A percentile compares a stretch with the other conserved stretches of the same genome.
Conservation (phyloP, 2,329 filamentous ascomycete genomes). For the Fusarium camptoceras region DNA sequence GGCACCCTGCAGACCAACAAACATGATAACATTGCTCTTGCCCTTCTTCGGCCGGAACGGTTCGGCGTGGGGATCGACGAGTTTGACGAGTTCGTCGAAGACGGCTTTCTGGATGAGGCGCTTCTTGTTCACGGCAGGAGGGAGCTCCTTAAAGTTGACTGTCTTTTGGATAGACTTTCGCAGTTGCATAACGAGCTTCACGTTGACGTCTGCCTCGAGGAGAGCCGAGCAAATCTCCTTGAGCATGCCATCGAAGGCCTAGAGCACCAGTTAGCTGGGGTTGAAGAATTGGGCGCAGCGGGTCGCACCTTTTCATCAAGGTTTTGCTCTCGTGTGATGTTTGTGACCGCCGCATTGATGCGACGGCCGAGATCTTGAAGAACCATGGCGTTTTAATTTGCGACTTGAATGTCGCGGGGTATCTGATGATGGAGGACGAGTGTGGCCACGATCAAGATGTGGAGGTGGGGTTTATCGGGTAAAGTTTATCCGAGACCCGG, state of each 20-base stretch:
- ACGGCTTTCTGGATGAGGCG: slow-evolving; percentile 91
- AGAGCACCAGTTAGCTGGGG: slow-evolving; percentile 22
- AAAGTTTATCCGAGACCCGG: slow-evolving; percentile 27
- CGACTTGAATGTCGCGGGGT: slow-evolving; percentile 43
- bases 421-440: slow-evolving; percentile 38
- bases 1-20: slow-evolving; percentile 96
- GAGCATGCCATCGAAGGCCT: slow-evolving; percentile 98
- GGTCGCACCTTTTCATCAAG: slow-evolving; percentile 88
- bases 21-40: slow-evolving; percentile 98
- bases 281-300: slow-evolving; percentile 16
- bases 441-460: slow-evolving; percentile 44
- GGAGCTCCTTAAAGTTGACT: slow-evolving; percentile 95
- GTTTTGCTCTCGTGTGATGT: slow-evolving; percentile 91
- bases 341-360: slow-evolving; percentile 95
- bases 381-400: slow-evolving; percentile 75
- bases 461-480: slow-evolving; percentile 31
- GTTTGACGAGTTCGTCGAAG: not conserved
- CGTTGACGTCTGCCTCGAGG: slow-evolving; percentile 96
- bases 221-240: slow-evolving; percentile 98
- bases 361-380: slow-evolving; percentile 98
- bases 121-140: slow-evolving; percentile 96
- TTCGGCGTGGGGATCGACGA: slow-evolving; percentile 95
- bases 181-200: slow-evolving; percentile 89
- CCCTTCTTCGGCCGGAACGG: slow-evolving; percentile 98
- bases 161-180: slow-evolving; percentile 91